phyloP scores from a whole-genome alignment of 2,329 filamentous ascomycete genomes.

The Tolypocladium capitatum region DNA sequence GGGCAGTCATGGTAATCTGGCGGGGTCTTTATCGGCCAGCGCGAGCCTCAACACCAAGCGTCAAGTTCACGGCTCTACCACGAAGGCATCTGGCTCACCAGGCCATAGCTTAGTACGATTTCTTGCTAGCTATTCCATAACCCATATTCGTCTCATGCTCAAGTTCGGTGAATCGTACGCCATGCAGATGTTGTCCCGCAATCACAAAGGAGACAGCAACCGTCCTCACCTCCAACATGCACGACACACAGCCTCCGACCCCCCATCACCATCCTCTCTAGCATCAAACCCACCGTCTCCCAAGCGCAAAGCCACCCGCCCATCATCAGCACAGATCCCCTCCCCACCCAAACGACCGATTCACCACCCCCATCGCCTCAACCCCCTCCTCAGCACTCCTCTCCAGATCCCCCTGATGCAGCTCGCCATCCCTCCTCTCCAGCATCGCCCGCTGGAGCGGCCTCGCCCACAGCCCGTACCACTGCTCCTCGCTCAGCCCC shows the following conservation, averaged over 20 bases:
- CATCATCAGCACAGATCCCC: slow-evolving; percentile 9
- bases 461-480: slow-evolving; percentile 49
- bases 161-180: neutral
- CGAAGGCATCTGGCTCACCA: neutral
- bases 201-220: neutral
- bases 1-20: neutral
- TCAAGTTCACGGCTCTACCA: neutral
- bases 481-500: slow-evolving; percentile 39
- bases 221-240: neutral
- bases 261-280: neutral
- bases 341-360: slow-evolving; percentile 42
- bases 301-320: neutral
- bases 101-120: neutral
- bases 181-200: neutral
- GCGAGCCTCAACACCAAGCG: neutral
- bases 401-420: slow-evolving; percentile 45
- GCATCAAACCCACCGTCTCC: neutral
- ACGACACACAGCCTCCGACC: neutral
- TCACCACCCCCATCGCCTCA: slow-evolving; percentile 36
- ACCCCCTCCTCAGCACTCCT: slow-evolving; percentile 21
- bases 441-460: slow-evolving; percentile 47
- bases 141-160: neutral
- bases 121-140: too few relatives aligned
- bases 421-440: slow-evolving; percentile 38
- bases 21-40: neutral